Conservation (phyloP, 2,329 filamentous ascomycete species). For the Fusarium sp. region DNA sequence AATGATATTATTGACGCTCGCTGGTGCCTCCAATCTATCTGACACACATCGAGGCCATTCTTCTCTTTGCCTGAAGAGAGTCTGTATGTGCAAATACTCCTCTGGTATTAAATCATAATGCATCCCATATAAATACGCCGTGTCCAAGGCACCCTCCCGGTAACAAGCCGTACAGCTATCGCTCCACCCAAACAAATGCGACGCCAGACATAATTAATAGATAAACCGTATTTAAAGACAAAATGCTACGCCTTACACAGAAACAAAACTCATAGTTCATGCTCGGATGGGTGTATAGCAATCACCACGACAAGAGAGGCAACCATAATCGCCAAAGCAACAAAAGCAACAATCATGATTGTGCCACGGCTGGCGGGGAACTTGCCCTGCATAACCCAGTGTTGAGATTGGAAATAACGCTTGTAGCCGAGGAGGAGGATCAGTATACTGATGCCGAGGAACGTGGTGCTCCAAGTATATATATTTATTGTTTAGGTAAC, state of each 20-base stretch:
- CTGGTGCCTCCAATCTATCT: background rate
- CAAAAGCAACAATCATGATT: slow-evolving; percentile 75
- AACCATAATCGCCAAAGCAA: slow-evolving; percentile 74
- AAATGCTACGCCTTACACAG: background rate
- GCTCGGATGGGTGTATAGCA: slow-evolving; percentile 61
- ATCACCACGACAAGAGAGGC: slow-evolving; percentile 71
- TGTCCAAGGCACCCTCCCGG: slow-evolving; percentile 7
- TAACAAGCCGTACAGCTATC: background rate
- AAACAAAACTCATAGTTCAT: slow-evolving; percentile 30
- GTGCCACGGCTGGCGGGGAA: slow-evolving; percentile 84
- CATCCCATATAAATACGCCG: slow-evolving; percentile 18
- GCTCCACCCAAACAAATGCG: slow-evolving; percentile 1
- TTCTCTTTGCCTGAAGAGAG: background rate
- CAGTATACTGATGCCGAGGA: slow-evolving; percentile 80
- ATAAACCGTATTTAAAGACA: background rate
- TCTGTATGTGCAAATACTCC: slow-evolving; percentile 1
- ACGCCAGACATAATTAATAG: background rate
- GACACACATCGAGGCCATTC: background rate
- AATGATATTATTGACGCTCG: background rate
- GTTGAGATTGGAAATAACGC: slow-evolving; percentile 81
- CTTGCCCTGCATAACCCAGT: slow-evolving; percentile 84
- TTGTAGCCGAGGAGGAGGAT: slow-evolving; percentile 83
- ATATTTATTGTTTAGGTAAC: no score
- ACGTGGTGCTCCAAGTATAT: no score
- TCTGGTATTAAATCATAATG: slow-evolving; percentile 39